Percentiles rank a stretch among this genome's conserved stretches.
These are phyloP conservation scores for Cryptosporidium felis DNA, from an alignment of 169 alveolate species.

Conservation along the genomic window DNA sequence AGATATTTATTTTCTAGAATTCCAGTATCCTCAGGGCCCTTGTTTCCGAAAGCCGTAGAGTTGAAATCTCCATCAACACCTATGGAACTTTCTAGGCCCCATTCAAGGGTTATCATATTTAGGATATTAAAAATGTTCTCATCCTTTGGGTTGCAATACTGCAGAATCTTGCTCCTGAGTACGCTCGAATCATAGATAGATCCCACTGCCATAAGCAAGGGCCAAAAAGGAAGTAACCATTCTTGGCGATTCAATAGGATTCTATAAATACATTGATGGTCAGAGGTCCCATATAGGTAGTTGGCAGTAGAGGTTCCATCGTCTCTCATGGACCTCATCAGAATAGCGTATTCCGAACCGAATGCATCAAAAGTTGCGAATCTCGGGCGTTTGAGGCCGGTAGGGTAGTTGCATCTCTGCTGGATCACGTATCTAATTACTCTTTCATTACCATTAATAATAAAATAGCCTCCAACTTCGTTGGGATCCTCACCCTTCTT, in stretches of 20 bases:
- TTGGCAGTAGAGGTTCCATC: slow-evolving; percentile 71
- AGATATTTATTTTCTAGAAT: slow-evolving; percentile 83
- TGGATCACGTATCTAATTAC: slow-evolving; percentile 95
- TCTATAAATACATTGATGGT: slow-evolving; percentile 55
- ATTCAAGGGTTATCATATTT: slow-evolving; percentile 65
- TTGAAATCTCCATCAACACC: slow-evolving; percentile 44
- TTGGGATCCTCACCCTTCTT: slow-evolving; percentile 95
- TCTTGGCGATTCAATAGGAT: slow-evolving; percentile 52
- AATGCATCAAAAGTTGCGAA: slow-evolving; percentile 73
- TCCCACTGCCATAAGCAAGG: slow-evolving; percentile 56
- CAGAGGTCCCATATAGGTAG: slow-evolving; percentile 61
- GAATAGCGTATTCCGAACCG: slow-evolving; percentile 78
- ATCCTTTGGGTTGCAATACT: slow-evolving; percentile 53
- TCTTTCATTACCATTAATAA: slow-evolving; percentile 97
- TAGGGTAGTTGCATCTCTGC: slow-evolving; percentile 93
- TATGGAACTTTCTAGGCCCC: slow-evolving; percentile 46
- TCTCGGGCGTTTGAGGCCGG: slow-evolving; percentile 77
- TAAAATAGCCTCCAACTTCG: slow-evolving; percentile 99
- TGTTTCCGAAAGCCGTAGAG: slow-evolving; percentile 41
- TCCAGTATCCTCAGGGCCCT: slow-evolving; percentile 80
- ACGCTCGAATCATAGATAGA: slow-evolving; percentile 33
- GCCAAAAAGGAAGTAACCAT: slow-evolving; percentile 69
- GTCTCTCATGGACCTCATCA: slow-evolving; percentile 79
- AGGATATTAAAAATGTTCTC: slow-evolving; percentile 23
- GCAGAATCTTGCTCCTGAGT: slow-evolving; percentile 48